These are phyloP conservation scores for Quercus tomentella DNA, from an alignment of 331 rosid species.

Conservation along the genomic window DNA sequence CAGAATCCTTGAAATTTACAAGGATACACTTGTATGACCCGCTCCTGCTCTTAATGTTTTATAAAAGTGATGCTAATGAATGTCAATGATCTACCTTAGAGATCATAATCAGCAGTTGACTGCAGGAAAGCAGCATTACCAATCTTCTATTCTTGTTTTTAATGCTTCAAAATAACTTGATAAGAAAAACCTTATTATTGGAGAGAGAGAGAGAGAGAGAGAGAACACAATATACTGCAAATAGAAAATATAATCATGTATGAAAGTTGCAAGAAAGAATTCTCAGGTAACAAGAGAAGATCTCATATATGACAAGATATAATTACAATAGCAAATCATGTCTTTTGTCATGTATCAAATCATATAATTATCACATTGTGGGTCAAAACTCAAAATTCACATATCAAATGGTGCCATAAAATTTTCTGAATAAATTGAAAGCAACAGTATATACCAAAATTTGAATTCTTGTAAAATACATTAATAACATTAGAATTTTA, in stretches of 20 bases:
- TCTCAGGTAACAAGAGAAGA: not conserved
- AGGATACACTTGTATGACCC: conserved; percentile 95
- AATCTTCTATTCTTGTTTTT: not conserved
- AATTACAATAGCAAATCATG: not conserved
- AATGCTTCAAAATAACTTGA: not conserved
- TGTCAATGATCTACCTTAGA: conserved; percentile 85
- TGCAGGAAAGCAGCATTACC: conserved; percentile 15
- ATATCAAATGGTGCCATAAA: not conserved
- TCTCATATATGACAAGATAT: not conserved
- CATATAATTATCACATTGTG: not conserved
- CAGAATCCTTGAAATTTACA: conserved; percentile 3
- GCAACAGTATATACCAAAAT: not conserved
- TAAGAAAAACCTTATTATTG: not conserved
- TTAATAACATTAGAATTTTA: not conserved
- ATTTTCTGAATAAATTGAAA: not conserved
- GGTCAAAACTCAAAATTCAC: not conserved
- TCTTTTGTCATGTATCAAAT: not conserved
- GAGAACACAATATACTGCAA: not conserved
- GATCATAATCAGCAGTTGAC: conserved; percentile 26
- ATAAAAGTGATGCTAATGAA: conserved; percentile 68
- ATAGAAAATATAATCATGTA: not conserved
- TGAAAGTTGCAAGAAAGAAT: not conserved
- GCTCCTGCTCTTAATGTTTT: conserved; percentile 83
- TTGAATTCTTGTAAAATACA: not conserved
- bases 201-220: not conserved